Base-by-base conservation (phyloP, 805 yeast species). In the Candida michaelii region DNA sequence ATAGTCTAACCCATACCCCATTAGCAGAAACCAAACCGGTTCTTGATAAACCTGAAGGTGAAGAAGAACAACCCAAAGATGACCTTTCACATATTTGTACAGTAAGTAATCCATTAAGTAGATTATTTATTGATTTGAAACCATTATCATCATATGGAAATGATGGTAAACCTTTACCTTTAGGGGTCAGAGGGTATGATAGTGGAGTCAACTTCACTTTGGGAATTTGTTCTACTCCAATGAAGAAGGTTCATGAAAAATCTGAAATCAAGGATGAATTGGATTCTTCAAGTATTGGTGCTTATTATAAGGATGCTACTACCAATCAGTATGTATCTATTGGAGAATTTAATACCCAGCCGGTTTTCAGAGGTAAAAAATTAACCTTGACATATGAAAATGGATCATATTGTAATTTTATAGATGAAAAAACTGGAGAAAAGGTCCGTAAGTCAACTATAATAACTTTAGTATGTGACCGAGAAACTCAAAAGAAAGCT, bases 381-480 rank as follows among this genome's bases (percentile, higher is more conserved):
- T 56, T 89, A 45, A 76, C 83, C 1, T 59, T 89, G 48, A 82
- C 82, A 31, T 89, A 89, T 60, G 74, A 67, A 29, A 76, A 79
- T 54, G 96, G 96, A 2, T 78, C 82, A 32, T 69, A 60, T 53
- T 80, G 89, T 63, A 59, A 59, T 18, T 45, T 66, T 4, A 49
- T 75, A 15, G 70, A 74, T 44, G 47, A 51, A 5, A 54, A 50
- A 29, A 58, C 63, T 4, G 83, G 85, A 0, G 62, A 71, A 38
- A 74, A 69, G 27, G 45, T 76, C 36, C 68, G 79, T 38, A 83
- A 76, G 53, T 79, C 89, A 2, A 77, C 95, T 0, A 60, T 86
- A 3, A 57, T 89, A 36, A 75, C 86, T 16, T 85, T 89, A 50
- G 75, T 82, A 11, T 89, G 97, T 62, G 96, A 88, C 60, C 73